Evolutionary conservation across 176 grass and related monocot genomes (phyloP), one percentile per base, ranked within the genome.

Genomic region (Eremochloa ophiuroides): DNA sequence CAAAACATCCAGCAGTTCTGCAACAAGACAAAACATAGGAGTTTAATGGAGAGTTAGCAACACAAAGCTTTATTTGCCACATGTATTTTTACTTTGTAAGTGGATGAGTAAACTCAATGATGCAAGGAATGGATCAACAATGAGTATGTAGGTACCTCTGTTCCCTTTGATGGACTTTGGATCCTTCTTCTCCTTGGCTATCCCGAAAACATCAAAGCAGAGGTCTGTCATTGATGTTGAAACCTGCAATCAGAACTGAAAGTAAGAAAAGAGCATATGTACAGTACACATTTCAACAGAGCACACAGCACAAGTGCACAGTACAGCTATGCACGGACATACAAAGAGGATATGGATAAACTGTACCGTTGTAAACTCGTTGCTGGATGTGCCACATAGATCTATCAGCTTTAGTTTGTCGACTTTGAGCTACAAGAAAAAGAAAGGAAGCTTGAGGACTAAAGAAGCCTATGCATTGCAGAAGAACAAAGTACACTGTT

Each of bases 211-310:
- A 93, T 95, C 96, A 78, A 95, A 95, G 74, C 96, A 95, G 22
- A 99, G 96, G 23, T 99, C 96, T 65, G 34, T 48, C 96, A 99
- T 99, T 39, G 96, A 99, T 81, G 88, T 99, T 77, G 91, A 99
- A 86, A 95, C 88, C 93, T 99, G 78, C 4, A 47, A 16, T 4
- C 51, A 74, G 18, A 71, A 43, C 41, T 51, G 50, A 66, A 20
- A 69, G 67, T 93, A 62, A 93, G 48, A 89, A 76, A 60, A 66
- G 25, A 27, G 70, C 41, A 40, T 3, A 62, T 13, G 44, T 1
- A 20, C 22, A 79, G 29, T 47, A 33, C 0, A 27, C 13, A 73
- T 68, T 82, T 12, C 31, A 63, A 33, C 23, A 25, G 2, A 17
- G 4, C 33, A 43, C 44, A 25, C 18, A 75, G 31, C 64, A 31